Evolutionary conservation across 2,329 filamentous ascomycete genomes (phyloP), one percentile per base, ranked within the genome.

Genomic region (Hawksworthiomyces lignivorus): DNA sequence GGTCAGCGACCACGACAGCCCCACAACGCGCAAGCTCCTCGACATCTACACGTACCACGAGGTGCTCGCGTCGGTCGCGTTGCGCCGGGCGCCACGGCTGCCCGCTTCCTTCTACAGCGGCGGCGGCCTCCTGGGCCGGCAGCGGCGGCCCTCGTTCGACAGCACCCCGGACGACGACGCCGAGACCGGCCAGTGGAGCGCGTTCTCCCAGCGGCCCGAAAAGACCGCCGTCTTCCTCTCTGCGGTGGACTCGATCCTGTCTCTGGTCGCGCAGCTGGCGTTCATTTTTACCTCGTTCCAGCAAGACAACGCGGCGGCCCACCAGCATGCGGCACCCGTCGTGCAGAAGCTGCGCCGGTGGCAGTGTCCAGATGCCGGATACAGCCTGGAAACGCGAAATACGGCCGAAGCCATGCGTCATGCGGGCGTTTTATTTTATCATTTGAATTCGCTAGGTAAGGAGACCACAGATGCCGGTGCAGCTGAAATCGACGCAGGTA

Each of bases 341-440:
- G 34, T 14, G 9, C 19, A 36, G 3, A 34, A 19, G 11, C 39
- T 41, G 15, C 24, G 39, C 10, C 26, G 15, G 4, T 41, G 39
- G 39, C 39, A 17, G n/a, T 41, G 39, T 15, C 39, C 39, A 2
- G 39, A 36, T 15, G 19, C 17, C 11, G 29, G 24, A 7, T 45
- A 33, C 24, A 41, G 31, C 21, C 12, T 27, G 6, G 39, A 39
- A 17, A 42, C 35, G 9, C 19, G 33, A 4, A 30, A 42, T 18
- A 42, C 39, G 19, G 43, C 39, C 18, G 39, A 41, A 19, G 39
- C 39, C 12, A 45, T 45, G 43, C 42, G 36, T 3, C 42, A 44
- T 12, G 42, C 42, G 1, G 37, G 36, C 1, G 12, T 44, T 3
- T 12, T 44, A 9, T 34, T 44, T 17, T 39, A 44, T n/a, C 10